phyloP scores from a whole-genome alignment of 352 stramenopile species.

The Globisporangium emineosum region DNA sequence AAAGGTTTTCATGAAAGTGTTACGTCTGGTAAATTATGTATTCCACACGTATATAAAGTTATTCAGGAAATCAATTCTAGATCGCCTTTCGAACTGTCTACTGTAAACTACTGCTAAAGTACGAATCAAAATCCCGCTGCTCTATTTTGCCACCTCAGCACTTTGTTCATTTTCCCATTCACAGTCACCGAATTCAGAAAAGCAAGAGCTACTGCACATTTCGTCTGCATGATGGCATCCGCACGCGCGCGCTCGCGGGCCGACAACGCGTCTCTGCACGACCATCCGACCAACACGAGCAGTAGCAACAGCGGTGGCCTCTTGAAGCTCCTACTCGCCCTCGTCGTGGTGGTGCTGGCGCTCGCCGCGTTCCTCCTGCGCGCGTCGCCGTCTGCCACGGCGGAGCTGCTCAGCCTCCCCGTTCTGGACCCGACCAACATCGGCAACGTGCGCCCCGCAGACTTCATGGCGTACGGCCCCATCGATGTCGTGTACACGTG shows the following conservation, averaged over 20 bases:
- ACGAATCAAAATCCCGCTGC: neutral
- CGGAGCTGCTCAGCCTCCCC: constrained; percentile 10
- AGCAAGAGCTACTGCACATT: no score
- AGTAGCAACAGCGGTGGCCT: neutral
- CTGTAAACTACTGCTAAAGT: neutral
- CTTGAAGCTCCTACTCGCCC: neutral
- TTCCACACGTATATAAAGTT: neutral
- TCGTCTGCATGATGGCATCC: constrained; percentile 17
- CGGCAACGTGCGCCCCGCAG: constrained; percentile 45
- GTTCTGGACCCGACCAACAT: constrained; percentile 48
- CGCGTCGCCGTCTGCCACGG: neutral
- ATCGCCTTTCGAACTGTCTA: neutral
- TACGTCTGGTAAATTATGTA: no score
- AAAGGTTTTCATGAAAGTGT: neutral
- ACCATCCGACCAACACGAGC: neutral
- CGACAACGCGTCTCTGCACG: neutral
- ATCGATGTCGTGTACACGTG: constrained; percentile 97
- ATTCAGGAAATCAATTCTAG: neutral
- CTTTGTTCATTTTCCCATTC: constrained; percentile 3
- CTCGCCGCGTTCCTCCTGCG: constrained; percentile 13
- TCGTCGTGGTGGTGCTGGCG: constrained; percentile 7
- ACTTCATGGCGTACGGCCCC: constrained; percentile 69
- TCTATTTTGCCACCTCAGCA: constrained; percentile 8
- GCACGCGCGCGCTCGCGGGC: constrained; percentile 18
- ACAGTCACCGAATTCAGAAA: neutral